Percentiles rank a stretch among this genome's conserved stretches.
Conservation (phyloP, 164 flowering plant genomes). For the Annona squamosa region DNA sequence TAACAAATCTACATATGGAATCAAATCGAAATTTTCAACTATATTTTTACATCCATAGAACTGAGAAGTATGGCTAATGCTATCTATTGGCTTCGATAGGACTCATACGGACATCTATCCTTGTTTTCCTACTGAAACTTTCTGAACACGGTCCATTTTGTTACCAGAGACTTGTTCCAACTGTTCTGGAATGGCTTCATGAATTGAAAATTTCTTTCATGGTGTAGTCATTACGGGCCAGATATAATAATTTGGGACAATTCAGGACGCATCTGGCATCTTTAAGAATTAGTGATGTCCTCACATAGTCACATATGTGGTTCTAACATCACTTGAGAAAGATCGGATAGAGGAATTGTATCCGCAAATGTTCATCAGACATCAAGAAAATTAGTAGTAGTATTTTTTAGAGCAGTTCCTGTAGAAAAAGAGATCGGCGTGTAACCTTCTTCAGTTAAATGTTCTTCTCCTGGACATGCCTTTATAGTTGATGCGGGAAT, state of each 20-base stretch:
- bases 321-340: no score
- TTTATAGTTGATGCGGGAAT: slow-evolving; percentile 12
- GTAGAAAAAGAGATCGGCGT: not conserved
- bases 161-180: not conserved
- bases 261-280: no score
- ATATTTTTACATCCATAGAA: no score
- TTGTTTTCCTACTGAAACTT: not conserved
- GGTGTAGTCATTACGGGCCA: no score
- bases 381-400: no score
- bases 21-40: not conserved
- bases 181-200: not conserved
- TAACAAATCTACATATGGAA: not conserved
- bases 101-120: not conserved
- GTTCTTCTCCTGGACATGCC: slow-evolving; percentile 22
- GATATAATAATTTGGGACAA: no score
- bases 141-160: not conserved
- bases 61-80: no score
- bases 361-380: no score
- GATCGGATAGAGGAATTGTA: no score
- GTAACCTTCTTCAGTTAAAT: slow-evolving; percentile 30
- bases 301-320: no score
- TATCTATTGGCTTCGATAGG: not conserved
- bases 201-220: not conserved
- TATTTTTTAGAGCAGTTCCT: no score
- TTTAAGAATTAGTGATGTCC: no score